Evolutionary conservation across 192 early-diverging fungal genomes (phyloP).

Genomic region (Diversispora epigaea): DNA sequence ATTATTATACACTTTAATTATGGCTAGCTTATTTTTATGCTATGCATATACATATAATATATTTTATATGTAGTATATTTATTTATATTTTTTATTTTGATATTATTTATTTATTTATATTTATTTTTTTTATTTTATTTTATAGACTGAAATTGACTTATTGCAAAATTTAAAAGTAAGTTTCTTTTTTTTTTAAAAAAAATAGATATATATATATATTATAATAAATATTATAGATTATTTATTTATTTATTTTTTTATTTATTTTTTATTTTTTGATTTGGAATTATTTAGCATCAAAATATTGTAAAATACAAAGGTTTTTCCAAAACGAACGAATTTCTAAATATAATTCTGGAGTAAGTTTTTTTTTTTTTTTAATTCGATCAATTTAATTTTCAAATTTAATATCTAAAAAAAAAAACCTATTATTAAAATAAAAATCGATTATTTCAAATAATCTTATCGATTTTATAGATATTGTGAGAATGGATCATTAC

Average conservation of each 20-base stretch:
- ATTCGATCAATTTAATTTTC: background rate
- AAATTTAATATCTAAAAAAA: too few species aligned
- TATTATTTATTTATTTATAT: slow-evolving; percentile 11
- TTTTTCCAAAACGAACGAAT: slow-evolving; percentile 67
- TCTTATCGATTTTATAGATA: slow-evolving; percentile 43
- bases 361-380: slow-evolving; percentile 54
- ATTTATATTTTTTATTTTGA: too few species aligned
- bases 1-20: background rate
- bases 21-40: too few species aligned
- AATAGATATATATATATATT: background rate
- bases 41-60: too few species aligned
- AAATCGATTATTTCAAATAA: background rate
- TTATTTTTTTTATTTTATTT: slow-evolving; percentile 21
- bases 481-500: slow-evolving; percentile 74
- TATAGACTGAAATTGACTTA: slow-evolving; percentile 54
- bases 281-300: slow-evolving; percentile 43
- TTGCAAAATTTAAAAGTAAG: slow-evolving; percentile 51
- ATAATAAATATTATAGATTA: background rate
- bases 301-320: slow-evolving; percentile 75
- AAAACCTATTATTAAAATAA: background rate
- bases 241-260: background rate
- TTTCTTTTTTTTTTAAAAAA: background rate
- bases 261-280: slow-evolving; percentile 15
- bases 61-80: background rate
- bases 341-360: slow-evolving; percentile 85